Evolutionary conservation across 2,329 filamentous ascomycete species (phyloP), one percentile per base, ranked within the genome.

Genomic region (Metarhizium brunneum): DNA sequence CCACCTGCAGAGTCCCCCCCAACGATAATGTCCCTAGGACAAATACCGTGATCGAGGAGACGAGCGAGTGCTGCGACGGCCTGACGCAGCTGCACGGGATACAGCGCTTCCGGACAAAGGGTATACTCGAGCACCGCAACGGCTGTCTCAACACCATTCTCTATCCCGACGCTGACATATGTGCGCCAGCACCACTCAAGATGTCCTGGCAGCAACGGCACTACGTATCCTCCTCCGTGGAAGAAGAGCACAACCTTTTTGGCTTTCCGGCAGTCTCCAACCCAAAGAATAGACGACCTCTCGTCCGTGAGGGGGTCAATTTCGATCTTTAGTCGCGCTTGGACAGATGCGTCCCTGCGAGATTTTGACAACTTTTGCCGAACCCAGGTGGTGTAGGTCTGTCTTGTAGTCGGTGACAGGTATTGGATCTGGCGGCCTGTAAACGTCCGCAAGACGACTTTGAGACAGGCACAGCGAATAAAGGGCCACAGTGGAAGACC

Each of bases 1-100:
- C 63, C 69, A 7, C 68, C 68, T 0, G 66, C 67, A 36, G 68
- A 70, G 47, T 71, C 68, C 8, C 68, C 69, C 2, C 67, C 69
- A 11, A 71, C 54, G 8, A 68, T 50, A 7, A 69, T 54, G 38
- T 68, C 56, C 13, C 56, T 32, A 0, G 67, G 63, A 3, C 29
- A 43, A 29, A 67, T 54, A 2, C 66, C 66, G 4, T 54, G 54
- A 0, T 51, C 36, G 1, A 69, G 52, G 2, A 68, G 35, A 16
- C 62, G 58, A 4, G 49, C 50, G 14, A 69, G 56, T 8, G 56
- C 66, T 4, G 55, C 58, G 0, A 56, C 62, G 0, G 66, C 66
- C 49, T 70, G 66, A 11, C 49, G 53, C 13, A 70, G 60, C 48
- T 68, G 67, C 0, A 47, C 42, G 0, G 68, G 68, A 47, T 68